Percentiles rank a stretch among this genome's conserved stretches.
Evolutionary conservation across 129 eudicot species (phyloP).

Genomic region (Pulicaria dysenterica): DNA sequence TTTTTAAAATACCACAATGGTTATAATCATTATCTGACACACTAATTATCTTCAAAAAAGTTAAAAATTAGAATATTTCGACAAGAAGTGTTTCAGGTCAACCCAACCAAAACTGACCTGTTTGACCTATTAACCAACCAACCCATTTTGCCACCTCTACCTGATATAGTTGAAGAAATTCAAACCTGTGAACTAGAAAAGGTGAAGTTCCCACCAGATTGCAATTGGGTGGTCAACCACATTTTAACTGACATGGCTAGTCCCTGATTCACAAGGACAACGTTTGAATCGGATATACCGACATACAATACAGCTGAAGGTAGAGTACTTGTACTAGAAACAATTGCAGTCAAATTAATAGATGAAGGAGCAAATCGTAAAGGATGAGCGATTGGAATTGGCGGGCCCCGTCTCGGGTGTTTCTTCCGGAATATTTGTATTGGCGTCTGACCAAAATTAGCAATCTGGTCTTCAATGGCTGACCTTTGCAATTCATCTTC

Average conservation of each 20-base stretch:
- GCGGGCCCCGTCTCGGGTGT: slow-evolving; percentile 99
- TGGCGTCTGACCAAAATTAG: slow-evolving; percentile 98
- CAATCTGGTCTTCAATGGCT: slow-evolving; percentile 98
- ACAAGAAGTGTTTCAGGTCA: neutral
- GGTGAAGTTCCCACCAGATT: slow-evolving; percentile 97
- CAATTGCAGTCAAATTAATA: slow-evolving; percentile 75
- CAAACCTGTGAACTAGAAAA: slow-evolving; percentile 93
- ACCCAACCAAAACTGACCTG: neutral
- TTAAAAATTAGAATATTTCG: neutral
- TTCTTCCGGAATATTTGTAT: slow-evolving; percentile 86
- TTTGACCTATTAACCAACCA: neutral
- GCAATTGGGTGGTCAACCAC: slow-evolving; percentile 98
- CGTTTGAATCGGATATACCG: slow-evolving; percentile 60
- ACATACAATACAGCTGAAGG: slow-evolving; percentile 75
- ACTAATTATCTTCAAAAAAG: neutral
- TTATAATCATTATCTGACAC: neutral
- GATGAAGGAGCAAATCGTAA: slow-evolving; percentile 90
- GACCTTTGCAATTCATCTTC: slow-evolving; percentile 96
- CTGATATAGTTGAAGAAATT: slow-evolving; percentile 7
- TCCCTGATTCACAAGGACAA: slow-evolving; percentile 76
- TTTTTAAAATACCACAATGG: neutral
- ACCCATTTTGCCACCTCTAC: slow-evolving; percentile 19
- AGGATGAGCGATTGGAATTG: slow-evolving; percentile 98
- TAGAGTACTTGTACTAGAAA: slow-evolving; percentile 47
- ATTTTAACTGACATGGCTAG: slow-evolving; percentile 76